These are phyloP conservation scores for Suillus bovinus DNA, from an alignment of 768 basidiomycete genomes.

Conservation along the genomic window DNA sequence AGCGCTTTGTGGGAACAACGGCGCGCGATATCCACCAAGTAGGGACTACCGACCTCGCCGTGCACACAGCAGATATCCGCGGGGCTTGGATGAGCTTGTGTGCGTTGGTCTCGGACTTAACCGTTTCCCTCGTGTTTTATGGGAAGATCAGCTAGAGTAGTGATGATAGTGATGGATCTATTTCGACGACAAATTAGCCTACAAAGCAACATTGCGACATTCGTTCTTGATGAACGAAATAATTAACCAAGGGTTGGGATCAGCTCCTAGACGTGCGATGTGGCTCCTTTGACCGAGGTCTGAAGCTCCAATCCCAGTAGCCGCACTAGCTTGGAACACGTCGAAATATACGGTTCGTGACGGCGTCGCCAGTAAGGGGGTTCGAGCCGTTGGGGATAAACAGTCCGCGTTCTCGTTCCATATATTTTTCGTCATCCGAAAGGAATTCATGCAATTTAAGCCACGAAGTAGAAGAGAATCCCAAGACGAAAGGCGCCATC, in stretches of 20 bases:
- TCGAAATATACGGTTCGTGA: neutral
- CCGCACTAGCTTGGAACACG: neutral
- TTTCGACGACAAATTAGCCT: neutral
- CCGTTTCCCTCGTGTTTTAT: neutral
- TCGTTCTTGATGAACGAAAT: neutral
- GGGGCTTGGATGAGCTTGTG: constrained; percentile 87
- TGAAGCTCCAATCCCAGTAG: neutral
- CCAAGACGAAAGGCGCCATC: neutral
- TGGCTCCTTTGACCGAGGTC: neutral
- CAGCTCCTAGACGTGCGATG: neutral
- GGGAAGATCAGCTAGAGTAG: neutral
- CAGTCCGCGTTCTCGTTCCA: neutral
- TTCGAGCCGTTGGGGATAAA: neutral
- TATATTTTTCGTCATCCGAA: neutral
- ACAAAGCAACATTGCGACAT: neutral
- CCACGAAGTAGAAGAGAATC: neutral
- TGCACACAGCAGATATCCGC: constrained; percentile 48
- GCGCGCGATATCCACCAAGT: constrained; percentile 21
- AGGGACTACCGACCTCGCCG: constrained; percentile 29
- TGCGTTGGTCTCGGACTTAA: constrained; percentile 52
- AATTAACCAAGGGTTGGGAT: neutral
- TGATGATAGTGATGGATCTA: neutral
- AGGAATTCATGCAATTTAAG: neutral
- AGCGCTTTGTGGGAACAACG: constrained; percentile 62
- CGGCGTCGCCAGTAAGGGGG: neutral